Evolutionary conservation across 768 basidiomycete genomes (phyloP), one percentile per base, ranked within the genome.

Genomic region (Tremella fuciformis): DNA sequence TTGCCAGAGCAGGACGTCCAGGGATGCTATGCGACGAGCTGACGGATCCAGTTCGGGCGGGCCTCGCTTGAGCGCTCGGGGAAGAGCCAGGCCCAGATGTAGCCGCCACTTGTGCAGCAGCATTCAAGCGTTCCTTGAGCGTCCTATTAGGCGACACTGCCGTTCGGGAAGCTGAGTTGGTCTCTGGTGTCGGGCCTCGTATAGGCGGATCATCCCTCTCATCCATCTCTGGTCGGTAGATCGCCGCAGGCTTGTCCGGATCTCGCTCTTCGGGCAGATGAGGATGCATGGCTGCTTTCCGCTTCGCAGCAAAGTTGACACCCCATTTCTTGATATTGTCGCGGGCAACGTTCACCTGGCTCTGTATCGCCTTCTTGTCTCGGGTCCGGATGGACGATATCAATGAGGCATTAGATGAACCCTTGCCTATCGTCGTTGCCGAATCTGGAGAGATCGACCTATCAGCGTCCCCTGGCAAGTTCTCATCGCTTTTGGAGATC

Each of bases 261-360:
- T 65, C 65, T 21, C 25, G 37, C 8, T 57, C 41, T 8, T 55
- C 46, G 8, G 21, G 6, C 13, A 48, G 29, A 0, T 55, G 51
- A 25, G 29, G 24, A 16, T 58, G 58, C n/a, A 41, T 21, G 2
- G 26, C 25, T 9, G 58, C 58, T 13, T 37, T 63, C 1, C 77
- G 50, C 55, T 76, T 83, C 80, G 74, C 73, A 4, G 73, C 72
- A 87, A 89, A 92, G 58, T 85, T 89, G 24, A 85, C 86, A 21
- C 91, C 86, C 91, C 91, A 94, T 73, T 94, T 94, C 59, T 87
- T 85, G 82, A 96, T 86, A 8, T 88, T 83, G 70, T 96, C 93
- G 73, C 87, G 88, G 13, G 91, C 78, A 38, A 74, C 60, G 22
- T 62, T 69, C 24, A 78, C 89, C 0, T 88, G 84, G 66, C 88